phyloP scores from a whole-genome alignment of 2,329 filamentous ascomycete species.

The Drechslerella dactyloides region DNA sequence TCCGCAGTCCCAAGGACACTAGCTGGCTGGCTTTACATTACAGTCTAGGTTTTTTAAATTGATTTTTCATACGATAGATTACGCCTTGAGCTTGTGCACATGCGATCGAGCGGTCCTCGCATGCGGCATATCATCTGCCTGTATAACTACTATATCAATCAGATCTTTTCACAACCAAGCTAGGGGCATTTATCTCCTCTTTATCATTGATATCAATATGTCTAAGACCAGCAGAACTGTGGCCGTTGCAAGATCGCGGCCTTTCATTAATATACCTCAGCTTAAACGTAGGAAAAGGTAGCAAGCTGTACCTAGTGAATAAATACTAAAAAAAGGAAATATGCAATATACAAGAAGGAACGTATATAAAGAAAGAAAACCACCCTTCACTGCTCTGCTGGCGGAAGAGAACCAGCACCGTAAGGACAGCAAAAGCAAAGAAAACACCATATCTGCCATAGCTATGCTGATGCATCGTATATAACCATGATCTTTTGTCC shows the following conservation, averaged over 20 bases:
- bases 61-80: no score
- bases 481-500: neutral
- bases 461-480: conserved; percentile 3
- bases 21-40: no score
- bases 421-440: neutral
- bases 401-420: neutral
- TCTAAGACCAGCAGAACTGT: no score
- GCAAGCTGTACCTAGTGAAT: neutral
- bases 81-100: no score
- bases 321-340: neutral
- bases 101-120: no score
- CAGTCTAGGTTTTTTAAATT: no score
- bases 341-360: conserved; percentile 13
- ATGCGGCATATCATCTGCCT: no score
- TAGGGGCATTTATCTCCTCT: no score
- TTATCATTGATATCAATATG: no score
- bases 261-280: neutral
- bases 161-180: no score
- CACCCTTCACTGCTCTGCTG: neutral
- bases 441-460: conserved; percentile 3
- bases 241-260: neutral
- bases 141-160: no score
- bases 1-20: no score
- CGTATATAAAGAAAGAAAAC: conserved; percentile 3
- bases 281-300: neutral